Percentiles rank a stretch among this genome's conserved stretches.
These are phyloP conservation scores for Begonia peltatifolia DNA, from an alignment of 306 rosid genomes.

Conservation along the genomic window DNA sequence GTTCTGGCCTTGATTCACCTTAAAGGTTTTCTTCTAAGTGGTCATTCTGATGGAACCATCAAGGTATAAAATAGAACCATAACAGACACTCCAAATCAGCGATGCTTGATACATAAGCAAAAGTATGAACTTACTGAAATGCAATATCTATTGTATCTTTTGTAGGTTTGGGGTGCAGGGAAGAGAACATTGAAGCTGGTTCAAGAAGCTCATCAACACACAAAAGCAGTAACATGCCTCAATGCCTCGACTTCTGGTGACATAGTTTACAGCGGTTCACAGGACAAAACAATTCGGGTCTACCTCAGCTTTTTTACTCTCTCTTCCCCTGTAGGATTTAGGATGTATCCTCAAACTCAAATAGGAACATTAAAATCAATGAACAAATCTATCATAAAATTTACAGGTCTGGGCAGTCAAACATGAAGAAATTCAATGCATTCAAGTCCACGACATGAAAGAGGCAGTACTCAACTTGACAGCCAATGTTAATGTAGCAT, in stretches of 20 bases:
- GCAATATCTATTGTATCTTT: slow-evolving; percentile 8
- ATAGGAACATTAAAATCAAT: too few relatives aligned
- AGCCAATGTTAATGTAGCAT: slow-evolving; percentile 50
- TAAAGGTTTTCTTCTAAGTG: slow-evolving; percentile 58
- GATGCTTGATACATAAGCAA: background rate
- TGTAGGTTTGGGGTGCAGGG: slow-evolving; percentile 79
- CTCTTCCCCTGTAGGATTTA: too few relatives aligned
- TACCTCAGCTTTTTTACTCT: background rate
- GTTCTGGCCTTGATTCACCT: slow-evolving; percentile 55
- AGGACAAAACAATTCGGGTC: slow-evolving; percentile 88
- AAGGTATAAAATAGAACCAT: slow-evolving; percentile 37
- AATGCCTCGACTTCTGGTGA: slow-evolving; percentile 32
- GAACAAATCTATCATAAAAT: background rate
- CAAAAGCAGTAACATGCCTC: slow-evolving; percentile 77
- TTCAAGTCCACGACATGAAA: slow-evolving; percentile 61
- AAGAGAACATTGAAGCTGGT: slow-evolving; percentile 43
- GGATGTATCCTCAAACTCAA: too few relatives aligned
- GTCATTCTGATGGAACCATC: slow-evolving; percentile 91
- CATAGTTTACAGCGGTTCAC: slow-evolving; percentile 68
- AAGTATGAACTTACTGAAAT: background rate
- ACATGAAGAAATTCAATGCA: slow-evolving; percentile 53
- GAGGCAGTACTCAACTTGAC: slow-evolving; percentile 56
- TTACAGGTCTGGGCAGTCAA: slow-evolving; percentile 59
- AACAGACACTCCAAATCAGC: background rate
- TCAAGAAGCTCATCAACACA: slow-evolving; percentile 75